Conservation (phyloP, 2,329 filamentous ascomycete species). For the Aspergillus cejpii region DNA sequence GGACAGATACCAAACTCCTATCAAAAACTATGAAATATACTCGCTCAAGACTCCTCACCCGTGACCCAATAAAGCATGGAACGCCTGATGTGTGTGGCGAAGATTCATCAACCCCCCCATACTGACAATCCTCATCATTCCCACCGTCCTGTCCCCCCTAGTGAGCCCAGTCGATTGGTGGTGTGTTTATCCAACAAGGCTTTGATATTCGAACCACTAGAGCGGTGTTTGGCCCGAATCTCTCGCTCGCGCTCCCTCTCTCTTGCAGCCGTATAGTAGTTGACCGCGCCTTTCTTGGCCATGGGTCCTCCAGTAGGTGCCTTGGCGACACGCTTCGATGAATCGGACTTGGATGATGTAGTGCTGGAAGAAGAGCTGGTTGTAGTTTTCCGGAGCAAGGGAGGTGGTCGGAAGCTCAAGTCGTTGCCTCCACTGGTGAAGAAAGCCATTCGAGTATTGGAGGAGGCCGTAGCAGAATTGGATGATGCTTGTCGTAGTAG, state of each 20-base stretch:
- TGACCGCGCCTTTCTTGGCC: conserved; percentile 54
- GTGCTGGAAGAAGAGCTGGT: conserved; percentile 28
- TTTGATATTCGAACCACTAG: conserved; percentile 27
- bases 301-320: conserved; percentile 40
- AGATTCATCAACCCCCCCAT: not conserved
- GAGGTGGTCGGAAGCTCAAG: conserved; percentile 32
- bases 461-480: conserved; percentile 31
- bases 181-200: conserved; percentile 38
- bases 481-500: conserved; percentile 43
- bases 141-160: conserved; percentile 36
- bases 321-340: conserved; percentile 24
- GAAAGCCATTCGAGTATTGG: conserved; percentile 31
- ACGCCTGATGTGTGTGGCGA: not conserved
- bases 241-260: conserved; percentile 54
- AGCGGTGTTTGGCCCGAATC: conserved; percentile 47
- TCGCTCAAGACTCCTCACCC: not conserved
- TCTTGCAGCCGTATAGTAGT: conserved; percentile 50
- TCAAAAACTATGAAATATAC: not conserved
- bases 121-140: conserved; percentile 27
- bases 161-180: conserved; percentile 32
- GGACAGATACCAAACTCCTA: not conserved
- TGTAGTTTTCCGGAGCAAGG: conserved; percentile 27
- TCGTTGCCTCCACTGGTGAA: conserved; percentile 19
- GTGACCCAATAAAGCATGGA: not conserved
- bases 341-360: conserved; percentile 17